A percentile compares a stretch with the other conserved stretches of the same genome.
These are phyloP conservation scores for Leishmania mexicana DNA, from an alignment of 208 protist genomes.

Conservation along the genomic window DNA sequence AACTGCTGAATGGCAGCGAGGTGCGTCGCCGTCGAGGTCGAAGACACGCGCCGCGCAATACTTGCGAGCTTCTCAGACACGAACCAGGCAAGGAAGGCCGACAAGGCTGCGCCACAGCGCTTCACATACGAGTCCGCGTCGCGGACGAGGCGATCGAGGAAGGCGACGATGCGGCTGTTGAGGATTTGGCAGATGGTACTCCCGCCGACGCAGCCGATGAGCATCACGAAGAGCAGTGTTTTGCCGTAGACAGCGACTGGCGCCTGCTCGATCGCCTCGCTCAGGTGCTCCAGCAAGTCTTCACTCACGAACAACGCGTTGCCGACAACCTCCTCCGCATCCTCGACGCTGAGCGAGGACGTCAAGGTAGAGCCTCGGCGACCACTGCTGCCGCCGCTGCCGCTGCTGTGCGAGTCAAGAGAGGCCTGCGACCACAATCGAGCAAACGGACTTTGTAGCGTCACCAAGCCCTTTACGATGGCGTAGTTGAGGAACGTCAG, in stretches of 20 bases:
- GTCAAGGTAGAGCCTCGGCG: slow-evolving; percentile 12
- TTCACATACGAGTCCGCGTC: slow-evolving; percentile 81
- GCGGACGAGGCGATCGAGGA: slow-evolving; percentile 60
- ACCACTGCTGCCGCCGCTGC: slow-evolving; percentile 17
- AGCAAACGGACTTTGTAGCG: slow-evolving; percentile 52
- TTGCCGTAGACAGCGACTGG: slow-evolving; percentile 74
- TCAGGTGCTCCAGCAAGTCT: slow-evolving; percentile 26
- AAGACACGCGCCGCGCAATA: slow-evolving; percentile 47
- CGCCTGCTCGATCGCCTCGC: slow-evolving; percentile 53
- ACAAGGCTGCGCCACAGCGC: slow-evolving; percentile 51
- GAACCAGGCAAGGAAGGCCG: slow-evolving; percentile 53
- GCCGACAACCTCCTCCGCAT: slow-evolving; percentile 30
- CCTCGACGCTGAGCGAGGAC: slow-evolving; percentile 19
- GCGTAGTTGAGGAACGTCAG: slow-evolving; percentile 80
- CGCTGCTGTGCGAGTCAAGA: slow-evolving; percentile 24
- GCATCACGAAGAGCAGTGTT: slow-evolving; percentile 58
- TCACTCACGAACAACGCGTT: slow-evolving; percentile 32
- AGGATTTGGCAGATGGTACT: slow-evolving; percentile 48
- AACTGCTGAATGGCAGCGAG: slow-evolving; percentile 63
- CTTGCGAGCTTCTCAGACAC: slow-evolving; percentile 60
- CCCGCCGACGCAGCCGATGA: slow-evolving; percentile 69
- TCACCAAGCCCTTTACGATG: slow-evolving; percentile 59
- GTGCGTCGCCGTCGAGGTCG: slow-evolving; percentile 40
- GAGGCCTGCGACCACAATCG: slow-evolving; percentile 36
- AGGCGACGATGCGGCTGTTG: slow-evolving; percentile 42